Conservation (phyloP, 2,329 filamentous ascomycete species). For the Phaeophleospora eucalypticola region DNA sequence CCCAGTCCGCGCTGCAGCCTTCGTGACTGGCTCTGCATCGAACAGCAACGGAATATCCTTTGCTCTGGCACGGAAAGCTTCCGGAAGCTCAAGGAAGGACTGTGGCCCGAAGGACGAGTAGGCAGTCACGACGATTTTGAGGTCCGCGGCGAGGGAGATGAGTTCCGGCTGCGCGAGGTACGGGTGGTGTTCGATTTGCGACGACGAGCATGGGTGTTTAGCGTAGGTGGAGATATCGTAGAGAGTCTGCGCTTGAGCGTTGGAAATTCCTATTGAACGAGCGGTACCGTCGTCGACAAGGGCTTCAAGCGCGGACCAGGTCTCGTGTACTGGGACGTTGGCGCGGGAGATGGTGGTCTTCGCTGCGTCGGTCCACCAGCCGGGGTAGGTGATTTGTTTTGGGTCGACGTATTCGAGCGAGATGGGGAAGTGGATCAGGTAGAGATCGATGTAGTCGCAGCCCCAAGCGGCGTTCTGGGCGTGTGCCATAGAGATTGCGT, state of each 20-base stretch:
- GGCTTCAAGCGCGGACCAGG: constrained; percentile 9
- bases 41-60: constrained; percentile 9
- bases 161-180: constrained; percentile 11
- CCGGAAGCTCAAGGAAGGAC: constrained; percentile 9
- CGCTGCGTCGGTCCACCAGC: constrained; percentile 8
- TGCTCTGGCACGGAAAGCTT: constrained; percentile 8
- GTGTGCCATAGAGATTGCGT: constrained; percentile 66
- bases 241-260: constrained; percentile 10
- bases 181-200: constrained; percentile 13
- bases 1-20: constrained; percentile 6
- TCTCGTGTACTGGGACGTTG: constrained; percentile 9
- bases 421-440: constrained; percentile 38
- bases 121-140: constrained; percentile 9
- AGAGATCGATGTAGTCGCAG: constrained; percentile 80
- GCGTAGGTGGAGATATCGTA: constrained; percentile 11
- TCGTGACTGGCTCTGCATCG: constrained; percentile 7
- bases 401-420: constrained; percentile 18
- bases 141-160: constrained; percentile 5
- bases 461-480: constrained; percentile 74
- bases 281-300: constrained; percentile 11
- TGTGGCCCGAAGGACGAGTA: constrained; percentile 13
- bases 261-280: constrained; percentile 9
- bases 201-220: constrained; percentile 3
- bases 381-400: constrained; percentile 12
- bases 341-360: constrained; percentile 6